phyloP scores from a whole-genome alignment of 106 monocot genomes.

The Apostasia ramifera region DNA sequence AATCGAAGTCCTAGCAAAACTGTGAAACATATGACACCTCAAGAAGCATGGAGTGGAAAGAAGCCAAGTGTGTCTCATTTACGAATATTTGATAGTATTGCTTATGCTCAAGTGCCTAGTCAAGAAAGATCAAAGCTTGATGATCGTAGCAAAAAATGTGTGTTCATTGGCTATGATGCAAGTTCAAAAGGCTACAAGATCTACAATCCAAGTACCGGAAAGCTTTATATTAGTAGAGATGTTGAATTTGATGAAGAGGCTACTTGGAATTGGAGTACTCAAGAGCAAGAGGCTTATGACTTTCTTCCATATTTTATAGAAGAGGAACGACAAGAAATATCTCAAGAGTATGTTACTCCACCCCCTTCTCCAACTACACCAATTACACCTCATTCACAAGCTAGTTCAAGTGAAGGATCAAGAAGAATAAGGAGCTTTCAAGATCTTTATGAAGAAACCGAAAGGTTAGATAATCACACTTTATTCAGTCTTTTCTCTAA shows the following conservation, averaged over 20 bases:
- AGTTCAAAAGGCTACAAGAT: background rate
- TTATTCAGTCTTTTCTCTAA: too few species aligned
- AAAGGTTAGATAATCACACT: too few species aligned
- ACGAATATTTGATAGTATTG: slow-evolving; percentile 2
- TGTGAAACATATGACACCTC: background rate
- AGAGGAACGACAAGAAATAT: background rate
- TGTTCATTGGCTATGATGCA: background rate
- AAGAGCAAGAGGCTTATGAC: background rate
- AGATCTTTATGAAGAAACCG: too few species aligned
- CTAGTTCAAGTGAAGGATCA: background rate
- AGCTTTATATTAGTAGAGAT: slow-evolving; percentile 7
- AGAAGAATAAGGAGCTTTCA: too few species aligned
- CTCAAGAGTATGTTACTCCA: background rate
- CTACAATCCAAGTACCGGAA: background rate
- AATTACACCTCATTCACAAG: background rate
- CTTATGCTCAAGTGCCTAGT: background rate
- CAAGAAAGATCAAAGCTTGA: background rate
- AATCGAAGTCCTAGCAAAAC: background rate
- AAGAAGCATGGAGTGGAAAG: slow-evolving; percentile 2
- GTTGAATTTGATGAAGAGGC: slow-evolving; percentile 10
- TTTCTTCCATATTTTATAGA: background rate
- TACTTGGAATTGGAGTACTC: background rate
- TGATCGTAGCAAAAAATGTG: background rate
- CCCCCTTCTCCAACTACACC: background rate
- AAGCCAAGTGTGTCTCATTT: background rate